Conservation (phyloP, 139 green algal species). For the Coccomyxa sp. region DNA sequence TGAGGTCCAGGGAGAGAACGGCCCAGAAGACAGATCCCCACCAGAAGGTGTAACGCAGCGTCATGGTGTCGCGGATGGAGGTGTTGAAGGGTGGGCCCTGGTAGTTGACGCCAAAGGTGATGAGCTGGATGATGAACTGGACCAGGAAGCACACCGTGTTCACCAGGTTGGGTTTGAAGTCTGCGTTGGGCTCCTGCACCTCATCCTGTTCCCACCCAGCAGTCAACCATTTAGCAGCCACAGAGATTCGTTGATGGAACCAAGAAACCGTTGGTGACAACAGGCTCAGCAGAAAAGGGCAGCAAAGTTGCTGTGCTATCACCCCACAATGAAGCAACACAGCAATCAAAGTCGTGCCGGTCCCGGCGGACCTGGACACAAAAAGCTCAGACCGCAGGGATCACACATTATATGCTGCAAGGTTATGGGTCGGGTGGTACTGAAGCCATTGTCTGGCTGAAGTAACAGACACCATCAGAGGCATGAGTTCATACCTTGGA, state of each 20-base stretch:
- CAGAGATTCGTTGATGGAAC: background rate
- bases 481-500: slow-evolving; percentile 16
- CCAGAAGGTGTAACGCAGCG: slow-evolving; percentile 51
- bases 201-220: slow-evolving; percentile 49
- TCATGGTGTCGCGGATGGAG: slow-evolving; percentile 66
- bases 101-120: slow-evolving; percentile 96
- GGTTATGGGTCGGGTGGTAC: too few relatives aligned
- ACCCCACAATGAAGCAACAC: too few relatives aligned
- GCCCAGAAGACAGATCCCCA: slow-evolving; percentile 21
- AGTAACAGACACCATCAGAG: too few relatives aligned
- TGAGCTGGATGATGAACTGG: slow-evolving; percentile 82
- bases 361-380: too few relatives aligned
- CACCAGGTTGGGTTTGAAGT: slow-evolving; percentile 95
- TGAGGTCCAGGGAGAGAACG: slow-evolving; percentile 12
- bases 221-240: background rate
- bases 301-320: background rate
- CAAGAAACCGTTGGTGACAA: background rate
- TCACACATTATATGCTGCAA: too few relatives aligned
- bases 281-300: background rate
- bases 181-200: slow-evolving; percentile 63
- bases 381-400: too few relatives aligned
- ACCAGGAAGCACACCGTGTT: slow-evolving; percentile 96
- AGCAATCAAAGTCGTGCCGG: too few relatives aligned
- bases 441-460: too few relatives aligned
- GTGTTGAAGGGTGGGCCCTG: slow-evolving; percentile 29